These are phyloP conservation scores for Candolleomyces eurysporus DNA, from an alignment of 768 basidiomycete species.

Conservation along the genomic window DNA sequence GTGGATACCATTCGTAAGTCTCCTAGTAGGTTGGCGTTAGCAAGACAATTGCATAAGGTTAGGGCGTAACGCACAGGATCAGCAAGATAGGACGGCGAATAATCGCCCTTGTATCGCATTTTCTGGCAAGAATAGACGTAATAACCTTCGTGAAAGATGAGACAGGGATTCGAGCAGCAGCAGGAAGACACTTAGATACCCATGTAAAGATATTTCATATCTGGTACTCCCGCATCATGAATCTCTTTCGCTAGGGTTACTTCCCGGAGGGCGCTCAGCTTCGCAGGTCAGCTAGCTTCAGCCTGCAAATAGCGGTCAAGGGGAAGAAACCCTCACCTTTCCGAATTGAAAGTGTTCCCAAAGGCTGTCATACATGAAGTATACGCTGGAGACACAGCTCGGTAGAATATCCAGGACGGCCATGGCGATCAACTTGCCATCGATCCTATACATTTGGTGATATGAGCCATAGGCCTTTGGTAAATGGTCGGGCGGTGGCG, in stretches of 20 bases:
- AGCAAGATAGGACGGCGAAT: constrained; percentile 79
- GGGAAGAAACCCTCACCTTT: constrained; percentile 47
- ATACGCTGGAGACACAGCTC: constrained; percentile 74
- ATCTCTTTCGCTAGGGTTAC: constrained; percentile 74
- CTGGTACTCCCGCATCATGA: constrained; percentile 58
- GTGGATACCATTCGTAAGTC: constrained; percentile 72
- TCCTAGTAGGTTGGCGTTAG: constrained; percentile 45
- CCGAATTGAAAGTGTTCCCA: constrained; percentile 75
- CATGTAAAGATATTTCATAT: constrained; percentile 79
- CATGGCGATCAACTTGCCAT: constrained; percentile 80
- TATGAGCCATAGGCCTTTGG: constrained; percentile 87
- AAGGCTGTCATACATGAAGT: constrained; percentile 82
- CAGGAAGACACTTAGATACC: constrained; percentile 44
- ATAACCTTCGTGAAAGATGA: constrained; percentile 54
- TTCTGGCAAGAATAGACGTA: constrained; percentile 92
- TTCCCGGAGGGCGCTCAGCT: constrained; percentile 89
- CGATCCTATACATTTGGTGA: constrained; percentile 84
- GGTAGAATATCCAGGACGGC: constrained; percentile 91
- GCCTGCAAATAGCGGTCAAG: neutral
- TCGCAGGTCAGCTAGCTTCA: neutral
- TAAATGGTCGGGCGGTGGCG: constrained; percentile 45
- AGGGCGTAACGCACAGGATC: constrained; percentile 61
- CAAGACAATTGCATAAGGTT: neutral
- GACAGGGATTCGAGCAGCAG: neutral
- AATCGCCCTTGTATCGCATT: constrained; percentile 97